Evolutionary conservation across 805 yeast genomes (phyloP), one percentile per base, ranked within the genome.

Genomic region (Metschnikowia reukaufii): DNA sequence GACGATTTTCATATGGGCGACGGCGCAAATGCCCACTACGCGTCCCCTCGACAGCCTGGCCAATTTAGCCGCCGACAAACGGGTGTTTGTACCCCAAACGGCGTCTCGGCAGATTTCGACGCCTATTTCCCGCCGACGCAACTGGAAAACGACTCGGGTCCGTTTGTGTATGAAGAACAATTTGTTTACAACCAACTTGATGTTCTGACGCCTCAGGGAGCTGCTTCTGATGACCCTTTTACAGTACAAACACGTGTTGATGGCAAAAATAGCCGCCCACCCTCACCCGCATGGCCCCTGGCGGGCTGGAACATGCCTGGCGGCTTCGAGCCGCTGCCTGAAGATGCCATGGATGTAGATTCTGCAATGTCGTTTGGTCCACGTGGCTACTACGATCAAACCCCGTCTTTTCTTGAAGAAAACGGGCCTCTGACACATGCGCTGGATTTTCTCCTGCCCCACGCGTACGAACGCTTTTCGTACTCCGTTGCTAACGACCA

Each of bases 291-390:
- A 2, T 45, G 48, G 48, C n/a, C 12, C 32, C 4, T 18, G 20
- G 18, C 31, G 13, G 31, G 34, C 16, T 52, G 55, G 55, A 33
- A 36, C 25, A 51, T 52, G 50, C 56, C 55, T 7, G 56, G 56
- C 2, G 44, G 50, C 5, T 48, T 48, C 36, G 18, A 34, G 34
- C 41, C 52, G 4, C 23, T 29, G n/a, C 35, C 42, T 12, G 42
- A 45, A 18, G 50, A 50, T 37, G 47, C 47, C 39, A 67, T 69
- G 74, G 74, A 70, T 13, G 38, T 69, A 13, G 74, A 69, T 25
- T 29, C 69, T 17, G 72, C 70, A 16, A 72, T 73, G 8, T 71
- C 70, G 13, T 67, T 67, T 45, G 43, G 4, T 10, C 34, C 38
- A 13, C 6, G 27, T 19, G 12, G 32, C 6, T 30, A 25, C 7